A percentile compares a stretch with the other conserved stretches of the same genome.
Conservation (phyloP, 2,329 filamentous ascomycete genomes). For the Fusarium armeniacum region DNA sequence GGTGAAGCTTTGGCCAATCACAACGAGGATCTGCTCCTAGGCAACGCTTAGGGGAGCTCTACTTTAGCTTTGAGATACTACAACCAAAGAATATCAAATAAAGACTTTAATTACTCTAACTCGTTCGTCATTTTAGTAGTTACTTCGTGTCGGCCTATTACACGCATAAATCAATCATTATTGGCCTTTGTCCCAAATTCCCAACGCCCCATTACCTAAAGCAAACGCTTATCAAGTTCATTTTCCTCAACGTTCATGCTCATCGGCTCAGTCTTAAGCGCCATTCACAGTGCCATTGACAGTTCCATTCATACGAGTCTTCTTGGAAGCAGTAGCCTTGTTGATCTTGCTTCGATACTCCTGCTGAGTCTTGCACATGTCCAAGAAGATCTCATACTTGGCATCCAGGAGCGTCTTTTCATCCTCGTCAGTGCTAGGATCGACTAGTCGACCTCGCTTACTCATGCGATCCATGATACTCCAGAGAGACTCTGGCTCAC, state of each 20-base stretch:
- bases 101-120: constrained; percentile 28
- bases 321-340: constrained; percentile 63
- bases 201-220: constrained; percentile 35
- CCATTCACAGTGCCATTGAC: constrained; percentile 52
- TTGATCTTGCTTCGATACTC: constrained; percentile 85
- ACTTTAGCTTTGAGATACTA: constrained; percentile 1
- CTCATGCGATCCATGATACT: constrained; percentile 98
- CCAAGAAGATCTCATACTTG: constrained; percentile 96
- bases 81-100: constrained; percentile 6
- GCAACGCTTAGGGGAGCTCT: constrained; percentile 33
- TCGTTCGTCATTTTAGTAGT: constrained; percentile 23
- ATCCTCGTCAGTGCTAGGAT: constrained; percentile 77
- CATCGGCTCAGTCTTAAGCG: constrained; percentile 32
- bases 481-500: constrained; percentile 90
- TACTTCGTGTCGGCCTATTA: constrained; percentile 15
- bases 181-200: constrained; percentile 16
- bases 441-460: constrained; percentile 88
- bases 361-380: constrained; percentile 90
- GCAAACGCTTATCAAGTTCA: constrained; percentile 24
- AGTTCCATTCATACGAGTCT: constrained; percentile 51
- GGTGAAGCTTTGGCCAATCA: constrained; percentile 56
- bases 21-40: constrained; percentile 23
- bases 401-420: constrained; percentile 85
- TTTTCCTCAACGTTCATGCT: constrained; percentile 6
- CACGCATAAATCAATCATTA: constrained; percentile 34